Evolutionary conservation across 2,329 filamentous ascomycete genomes (phyloP).

Genomic region (Alternaria arborescens): DNA sequence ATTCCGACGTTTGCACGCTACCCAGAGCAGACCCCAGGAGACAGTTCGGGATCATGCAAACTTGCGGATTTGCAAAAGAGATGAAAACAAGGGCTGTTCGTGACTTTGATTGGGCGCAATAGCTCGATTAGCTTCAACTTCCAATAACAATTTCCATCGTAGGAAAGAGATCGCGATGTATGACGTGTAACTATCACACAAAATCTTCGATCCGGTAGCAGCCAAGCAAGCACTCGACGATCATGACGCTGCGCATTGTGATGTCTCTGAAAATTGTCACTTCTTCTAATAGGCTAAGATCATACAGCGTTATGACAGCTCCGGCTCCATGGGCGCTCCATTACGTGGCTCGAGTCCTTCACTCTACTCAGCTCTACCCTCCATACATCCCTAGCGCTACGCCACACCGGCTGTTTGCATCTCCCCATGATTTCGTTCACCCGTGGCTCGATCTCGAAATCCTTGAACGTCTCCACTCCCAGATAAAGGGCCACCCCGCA

Average conservation of each 20-base stretch:
- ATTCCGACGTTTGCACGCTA: constrained; percentile 4
- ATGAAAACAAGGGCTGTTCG: not conserved
- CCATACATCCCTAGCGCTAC: not conserved
- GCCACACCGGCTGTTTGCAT: not conserved
- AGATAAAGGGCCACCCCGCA: constrained; percentile 2
- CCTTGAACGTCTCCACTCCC: not conserved
- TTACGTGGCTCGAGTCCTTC: not conserved
- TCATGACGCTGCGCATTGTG: constrained; percentile 8
- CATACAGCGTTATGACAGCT: not conserved
- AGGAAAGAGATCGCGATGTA: not conserved
- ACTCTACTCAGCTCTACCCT: not conserved
- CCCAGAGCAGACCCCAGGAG: not conserved
- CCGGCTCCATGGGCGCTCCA: not conserved
- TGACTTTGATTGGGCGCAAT: not conserved
- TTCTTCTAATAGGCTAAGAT: not conserved
- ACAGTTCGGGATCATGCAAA: not conserved
- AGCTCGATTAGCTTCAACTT: not conserved
- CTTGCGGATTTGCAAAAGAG: constrained; percentile 2
- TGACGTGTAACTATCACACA: constrained; percentile 1
- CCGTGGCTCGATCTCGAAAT: not conserved
- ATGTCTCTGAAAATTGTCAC: not conserved
- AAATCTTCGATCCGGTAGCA: not conserved
- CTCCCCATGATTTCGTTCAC: not conserved
- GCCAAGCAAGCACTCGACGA: not conserved
- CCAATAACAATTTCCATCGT: not conserved